These are phyloP conservation scores for Neurospora cerealis DNA, from an alignment of 495 filamentous ascomycete species.

Conservation along the genomic window DNA sequence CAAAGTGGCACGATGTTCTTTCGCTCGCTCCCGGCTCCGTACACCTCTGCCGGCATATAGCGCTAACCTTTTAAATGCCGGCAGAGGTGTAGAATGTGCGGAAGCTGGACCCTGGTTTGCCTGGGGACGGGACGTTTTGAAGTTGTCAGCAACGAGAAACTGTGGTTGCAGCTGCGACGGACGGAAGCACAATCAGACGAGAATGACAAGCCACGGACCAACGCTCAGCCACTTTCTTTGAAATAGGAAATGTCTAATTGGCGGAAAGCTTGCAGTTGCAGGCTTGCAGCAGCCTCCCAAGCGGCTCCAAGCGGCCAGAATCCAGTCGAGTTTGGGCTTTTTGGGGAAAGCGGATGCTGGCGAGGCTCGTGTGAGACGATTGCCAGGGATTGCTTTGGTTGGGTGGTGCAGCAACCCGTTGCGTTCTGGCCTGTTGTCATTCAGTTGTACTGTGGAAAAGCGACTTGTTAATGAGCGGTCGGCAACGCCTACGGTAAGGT, in stretches of 20 bases:
- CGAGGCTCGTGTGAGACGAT: background rate
- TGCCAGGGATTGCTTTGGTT: background rate
- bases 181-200: conserved; percentile 16
- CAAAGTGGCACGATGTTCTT: background rate
- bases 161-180: background rate
- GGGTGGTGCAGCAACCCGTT: background rate
- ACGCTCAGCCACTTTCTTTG: conserved; percentile 17
- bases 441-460: background rate
- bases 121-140: background rate
- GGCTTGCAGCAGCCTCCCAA: background rate
- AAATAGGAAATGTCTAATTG: conserved; percentile 16
- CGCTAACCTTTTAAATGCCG: too few relatives aligned
- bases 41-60: too few relatives aligned
- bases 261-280: background rate
- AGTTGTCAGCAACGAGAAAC: background rate
- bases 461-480: background rate
- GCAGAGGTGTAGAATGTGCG: background rate
- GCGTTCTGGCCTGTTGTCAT: background rate
- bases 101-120: background rate
- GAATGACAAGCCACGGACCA: conserved; percentile 19
- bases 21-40: background rate
- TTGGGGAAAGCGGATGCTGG: background rate
- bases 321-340: background rate
- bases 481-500: background rate
- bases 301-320: background rate